Base-by-base conservation (phyloP, 2,329 filamentous ascomycete species). In the Colletotrichum caudatum region DNA sequence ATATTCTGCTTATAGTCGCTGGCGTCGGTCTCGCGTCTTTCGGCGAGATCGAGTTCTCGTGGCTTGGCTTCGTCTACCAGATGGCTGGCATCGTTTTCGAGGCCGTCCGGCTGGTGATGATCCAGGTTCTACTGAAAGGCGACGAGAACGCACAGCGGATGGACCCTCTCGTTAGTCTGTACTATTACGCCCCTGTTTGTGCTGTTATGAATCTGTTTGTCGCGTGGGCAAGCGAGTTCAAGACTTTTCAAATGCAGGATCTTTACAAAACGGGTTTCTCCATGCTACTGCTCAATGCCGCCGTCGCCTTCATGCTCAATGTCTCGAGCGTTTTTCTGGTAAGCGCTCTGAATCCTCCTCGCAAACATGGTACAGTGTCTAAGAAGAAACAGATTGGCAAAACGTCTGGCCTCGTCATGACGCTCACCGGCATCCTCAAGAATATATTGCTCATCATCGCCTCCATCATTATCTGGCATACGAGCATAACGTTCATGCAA, bases 361-460 rank as follows among this genome's bases (percentile, higher is more conserved):
- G 1, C 5, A 3, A 51, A 3, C 0, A 3, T 5, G 6, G 14
- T 16, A 0, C 4, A 9, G 5, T 29, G 18, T 8, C 29, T 5
- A 16, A 29, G 5, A 51, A 8, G 23, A 8, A 16, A 14, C 23
- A 51, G 50, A 51, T 51, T 3, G 50, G 50, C 23, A 51, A 51
- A 51, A 51, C 50, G 2, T 51, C 50, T 12, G 50, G 50, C 7
- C 50, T 51, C 50, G 50, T 51, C 50, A 51, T 51, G 50, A 29
- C 50, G 3, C 50, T 51, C 23, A 29, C 23, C 6, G 14, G 50
- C 26, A 51, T 51, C 23, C 23, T 51, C 14, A 51, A 51, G 14
- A 51, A 51, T 2, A 51, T 51, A 16, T 16, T 51, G 1, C 50
- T 29, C 14, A 51, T 51, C 18, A 8, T 51, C 2, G 50, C 23